phyloP scores from a whole-genome alignment of 1,284 basidiomycete species.

The Trichosporon sp. region DNA sequence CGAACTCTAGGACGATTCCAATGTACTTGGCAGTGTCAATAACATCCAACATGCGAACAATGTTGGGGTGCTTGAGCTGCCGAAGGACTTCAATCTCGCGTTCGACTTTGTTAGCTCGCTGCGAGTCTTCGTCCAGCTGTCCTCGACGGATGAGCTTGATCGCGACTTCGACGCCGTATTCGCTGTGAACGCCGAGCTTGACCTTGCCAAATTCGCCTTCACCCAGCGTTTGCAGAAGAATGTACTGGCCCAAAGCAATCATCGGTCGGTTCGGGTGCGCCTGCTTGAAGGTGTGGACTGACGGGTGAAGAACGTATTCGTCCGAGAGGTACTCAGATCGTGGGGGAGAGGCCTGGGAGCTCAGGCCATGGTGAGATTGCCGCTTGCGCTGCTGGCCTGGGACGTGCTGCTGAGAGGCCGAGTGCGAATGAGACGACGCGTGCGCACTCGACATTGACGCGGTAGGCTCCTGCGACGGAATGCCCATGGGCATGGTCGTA shows the following conservation, averaged over 20 bases:
- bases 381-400: constrained; percentile 25
- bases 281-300: constrained; percentile 73
- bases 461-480: constrained; percentile 24
- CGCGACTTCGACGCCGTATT: constrained; percentile 98
- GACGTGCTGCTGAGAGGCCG: constrained; percentile 8
- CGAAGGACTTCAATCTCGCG: constrained; percentile 94
- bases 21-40: constrained; percentile 99
- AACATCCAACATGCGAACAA: constrained; percentile 95
- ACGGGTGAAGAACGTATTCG: constrained; percentile 60
- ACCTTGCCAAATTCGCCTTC: constrained; percentile 99
- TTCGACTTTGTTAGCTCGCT: constrained; percentile 90
- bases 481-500: constrained; percentile 29
- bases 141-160: constrained; percentile 95
- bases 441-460: constrained; percentile 24
- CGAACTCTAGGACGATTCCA: constrained; percentile 98
- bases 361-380: constrained; percentile 33
- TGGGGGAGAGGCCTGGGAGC: constrained; percentile 27
- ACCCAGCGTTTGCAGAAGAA: constrained; percentile 89
- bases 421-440: constrained; percentile 29
- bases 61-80: constrained; percentile 95
- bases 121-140: constrained; percentile 81
- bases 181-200: constrained; percentile 89
- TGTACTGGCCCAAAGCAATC: constrained; percentile 88
- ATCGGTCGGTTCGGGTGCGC: constrained; percentile 79
- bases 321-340: constrained; percentile 42